These are phyloP conservation scores for Lactifluus volemus DNA, from an alignment of 768 basidiomycete species.

Conservation along the genomic window DNA sequence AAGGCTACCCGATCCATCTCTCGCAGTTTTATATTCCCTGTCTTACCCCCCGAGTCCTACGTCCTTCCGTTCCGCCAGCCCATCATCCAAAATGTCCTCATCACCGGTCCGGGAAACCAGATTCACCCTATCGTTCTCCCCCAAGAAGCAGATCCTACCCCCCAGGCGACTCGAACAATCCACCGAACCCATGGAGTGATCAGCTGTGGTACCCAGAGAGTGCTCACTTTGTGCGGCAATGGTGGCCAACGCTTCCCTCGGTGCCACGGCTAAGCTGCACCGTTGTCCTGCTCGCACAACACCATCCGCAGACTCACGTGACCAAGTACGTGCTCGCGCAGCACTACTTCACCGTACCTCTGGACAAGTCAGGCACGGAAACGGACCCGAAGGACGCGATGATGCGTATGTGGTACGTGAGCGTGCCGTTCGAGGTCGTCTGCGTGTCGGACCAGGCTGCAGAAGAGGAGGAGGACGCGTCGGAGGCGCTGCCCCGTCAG, in stretches of 20 bases:
- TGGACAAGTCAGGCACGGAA: slow-evolving; percentile 23
- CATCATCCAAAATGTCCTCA: slow-evolving; percentile 3
- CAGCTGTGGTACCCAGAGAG: slow-evolving; percentile 66
- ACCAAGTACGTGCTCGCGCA: slow-evolving; percentile 61
- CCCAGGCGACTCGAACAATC: neutral
- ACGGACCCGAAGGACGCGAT: slow-evolving; percentile 39
- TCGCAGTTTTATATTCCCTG: slow-evolving; percentile 21
- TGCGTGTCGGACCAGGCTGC: slow-evolving; percentile 44
- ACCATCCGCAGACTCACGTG: slow-evolving; percentile 50
- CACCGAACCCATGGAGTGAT: slow-evolving; percentile 53
- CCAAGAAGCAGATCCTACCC: neutral
- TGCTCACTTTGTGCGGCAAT: slow-evolving; percentile 71
- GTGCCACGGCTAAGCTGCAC: slow-evolving; percentile 66
- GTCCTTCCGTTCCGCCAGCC: slow-evolving; percentile 14
- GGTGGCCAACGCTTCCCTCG: slow-evolving; percentile 63
- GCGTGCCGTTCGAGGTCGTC: slow-evolving; percentile 62
- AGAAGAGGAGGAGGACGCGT: slow-evolving; percentile 33
- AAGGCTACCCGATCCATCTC: slow-evolving; percentile 19
- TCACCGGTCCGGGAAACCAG: neutral
- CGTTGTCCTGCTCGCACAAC: slow-evolving; percentile 56
- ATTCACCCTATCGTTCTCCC: slow-evolving; percentile 1
- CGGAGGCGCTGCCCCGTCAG: slow-evolving; percentile 32
- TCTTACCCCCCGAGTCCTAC: slow-evolving; percentile 16
- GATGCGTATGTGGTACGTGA: slow-evolving; percentile 65
- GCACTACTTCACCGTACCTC: slow-evolving; percentile 67